Evolutionary conservation across 305 asterid species (phyloP), one percentile per base, ranked within the genome.

Genomic region (Fraxinus dipetala): DNA sequence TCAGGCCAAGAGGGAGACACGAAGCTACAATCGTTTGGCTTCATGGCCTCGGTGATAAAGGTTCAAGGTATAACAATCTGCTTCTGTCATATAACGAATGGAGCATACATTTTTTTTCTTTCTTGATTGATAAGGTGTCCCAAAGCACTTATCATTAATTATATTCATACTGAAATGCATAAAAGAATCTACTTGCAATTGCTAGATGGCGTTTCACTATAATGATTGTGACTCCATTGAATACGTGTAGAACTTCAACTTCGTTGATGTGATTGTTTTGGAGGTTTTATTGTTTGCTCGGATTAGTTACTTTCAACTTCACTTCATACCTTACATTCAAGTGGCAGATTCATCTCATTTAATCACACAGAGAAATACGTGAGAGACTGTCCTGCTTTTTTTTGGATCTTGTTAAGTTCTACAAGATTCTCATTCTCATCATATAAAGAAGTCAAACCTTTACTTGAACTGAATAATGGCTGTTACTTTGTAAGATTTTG

Each of bases 1-100:
- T 94, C 81, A 86, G 90, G 90, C 96, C 98, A 30, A 92, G 85
- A 90, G 97, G 92, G 81, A 85, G 48, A 78, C 92, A 89, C 74
- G 84, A 87, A 81, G 92, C 92, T 43, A 89, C 92, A 32, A 88
- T 89, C 36, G 90, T 89, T 84, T 89, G 92, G 92, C 85, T 89
- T 78, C 92, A 89, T 78, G 92, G 89, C 56, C 83, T 87, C 36
- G 92, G 92, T 74, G 92, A 89, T 81, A 88, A 86, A 30, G 92
- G 92, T 13, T 84, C 90, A 20, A 89, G 90, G 92, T 89, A 89
- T 26, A 69, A 7, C 20, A 28, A 18, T 45, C 67, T 30, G 20
- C 45, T 69, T 7, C 36, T n/a, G 77, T 16, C 59, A n/a, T 2
- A 72, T 36, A 48, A 69, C 0, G 20, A 67, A 79, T 10, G 51